Conservation (phyloP, 768 basidiomycete species). For the Psilocybe tampanensis region DNA sequence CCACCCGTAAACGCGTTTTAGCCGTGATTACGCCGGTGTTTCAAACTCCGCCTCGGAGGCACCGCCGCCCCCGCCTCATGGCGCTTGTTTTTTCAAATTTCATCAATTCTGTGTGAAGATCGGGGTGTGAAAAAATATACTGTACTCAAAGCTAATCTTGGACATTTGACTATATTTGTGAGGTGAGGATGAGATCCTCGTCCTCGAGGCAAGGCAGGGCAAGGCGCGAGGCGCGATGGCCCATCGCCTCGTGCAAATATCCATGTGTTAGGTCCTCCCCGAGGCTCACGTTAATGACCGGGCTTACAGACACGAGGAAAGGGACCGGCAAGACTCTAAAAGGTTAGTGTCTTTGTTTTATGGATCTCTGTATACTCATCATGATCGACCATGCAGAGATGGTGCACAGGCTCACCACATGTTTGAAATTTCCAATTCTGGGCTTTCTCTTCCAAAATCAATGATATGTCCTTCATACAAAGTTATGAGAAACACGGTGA, state of each 20-base stretch:
- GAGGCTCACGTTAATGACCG: no score
- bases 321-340: no score
- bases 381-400: no score
- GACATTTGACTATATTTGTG: neutral
- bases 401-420: no score
- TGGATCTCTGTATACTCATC: no score
- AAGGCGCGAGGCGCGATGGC: neutral
- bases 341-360: no score
- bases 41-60: conserved; percentile 10
- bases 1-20: conserved; percentile 1
- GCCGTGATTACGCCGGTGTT: neutral
- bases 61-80: conserved; percentile 12
- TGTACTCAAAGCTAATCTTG: conserved; percentile 3
- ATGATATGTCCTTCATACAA: no score
- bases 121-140: neutral
- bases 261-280: neutral
- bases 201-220: neutral
- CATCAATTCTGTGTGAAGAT: conserved; percentile 8
- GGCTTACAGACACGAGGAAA: no score
- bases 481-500: neutral
- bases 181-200: neutral
- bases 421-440: no score
- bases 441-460: no score
- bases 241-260: no score
- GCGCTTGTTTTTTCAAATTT: conserved; percentile 10